These are phyloP conservation scores for Aspergillus olivimuriae DNA, from an alignment of 495 filamentous ascomycete species.

Conservation along the genomic window DNA sequence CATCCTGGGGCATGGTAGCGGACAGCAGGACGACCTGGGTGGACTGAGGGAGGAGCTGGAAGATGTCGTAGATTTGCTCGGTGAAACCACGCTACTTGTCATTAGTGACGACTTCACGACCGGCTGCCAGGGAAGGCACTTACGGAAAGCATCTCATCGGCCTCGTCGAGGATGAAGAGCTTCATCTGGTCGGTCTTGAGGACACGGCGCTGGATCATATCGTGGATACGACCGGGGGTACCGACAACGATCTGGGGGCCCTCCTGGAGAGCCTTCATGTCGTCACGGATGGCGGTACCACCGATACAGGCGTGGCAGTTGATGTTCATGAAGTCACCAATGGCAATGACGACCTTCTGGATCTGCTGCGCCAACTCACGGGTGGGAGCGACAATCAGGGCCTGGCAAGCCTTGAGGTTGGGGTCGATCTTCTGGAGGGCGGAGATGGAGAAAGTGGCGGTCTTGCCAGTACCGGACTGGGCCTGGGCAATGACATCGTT, in stretches of 20 bases:
- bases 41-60: slow-evolving; percentile 92
- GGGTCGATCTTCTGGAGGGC: slow-evolving; percentile 97
- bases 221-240: slow-evolving; percentile 93
- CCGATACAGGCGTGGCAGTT: slow-evolving; percentile 99
- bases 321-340: slow-evolving; percentile 99
- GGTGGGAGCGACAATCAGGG: slow-evolving; percentile 91
- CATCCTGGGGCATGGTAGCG: slow-evolving; percentile 96
- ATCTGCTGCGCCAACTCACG: slow-evolving; percentile 98
- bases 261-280: slow-evolving; percentile 92
- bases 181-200: slow-evolving; percentile 95
- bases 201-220: slow-evolving; percentile 97
- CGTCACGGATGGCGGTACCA: slow-evolving; percentile 94
- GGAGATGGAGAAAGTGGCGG: slow-evolving; percentile 97
- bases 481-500: slow-evolving; percentile 99
- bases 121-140: slow-evolving; percentile 23
- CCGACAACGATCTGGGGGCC: slow-evolving; percentile 96
- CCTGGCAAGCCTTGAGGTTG: slow-evolving; percentile 88
- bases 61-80: slow-evolving; percentile 99
- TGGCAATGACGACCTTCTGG: slow-evolving; percentile 95
- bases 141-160: slow-evolving; percentile 97
- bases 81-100: slow-evolving; percentile 78
- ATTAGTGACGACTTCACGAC: not conserved
- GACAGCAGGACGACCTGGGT: slow-evolving; percentile 97
- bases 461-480: slow-evolving; percentile 99
- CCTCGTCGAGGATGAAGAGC: slow-evolving; percentile 98